Percentiles rank a stretch among this genome's conserved stretches.
phyloP scores from a whole-genome alignment of 202 grass and related monocot genomes.

The Eragrostis tef region DNA sequence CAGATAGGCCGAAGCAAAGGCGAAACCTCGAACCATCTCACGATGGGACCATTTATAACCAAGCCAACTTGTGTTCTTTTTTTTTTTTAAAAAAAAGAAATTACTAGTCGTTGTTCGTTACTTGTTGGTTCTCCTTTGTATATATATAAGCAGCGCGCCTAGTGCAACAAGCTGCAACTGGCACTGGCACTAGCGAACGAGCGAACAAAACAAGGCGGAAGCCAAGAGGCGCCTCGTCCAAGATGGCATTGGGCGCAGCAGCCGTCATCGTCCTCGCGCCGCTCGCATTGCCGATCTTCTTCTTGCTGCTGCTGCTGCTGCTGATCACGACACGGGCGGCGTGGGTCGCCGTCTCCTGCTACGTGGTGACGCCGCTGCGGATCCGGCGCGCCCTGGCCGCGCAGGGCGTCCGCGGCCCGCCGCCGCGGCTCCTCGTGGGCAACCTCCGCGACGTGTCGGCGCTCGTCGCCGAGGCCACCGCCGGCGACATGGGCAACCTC shows the following conservation, averaged over 20 bases:
- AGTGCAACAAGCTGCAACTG: constrained; percentile 36
- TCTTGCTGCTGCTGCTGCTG: constrained; percentile 29
- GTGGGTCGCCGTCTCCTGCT: constrained; percentile 71
- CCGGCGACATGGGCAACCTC: constrained; percentile 63
- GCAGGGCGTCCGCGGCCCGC: constrained; percentile 68
- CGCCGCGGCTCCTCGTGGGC: constrained; percentile 59
- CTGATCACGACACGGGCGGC: constrained; percentile 43
- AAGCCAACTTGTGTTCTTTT: not conserved
- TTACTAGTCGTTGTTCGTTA: not conserved
- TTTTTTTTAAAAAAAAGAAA: not conserved
- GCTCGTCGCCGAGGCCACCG: constrained; percentile 62
- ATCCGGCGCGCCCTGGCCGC: constrained; percentile 59
- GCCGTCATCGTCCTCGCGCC: not conserved
- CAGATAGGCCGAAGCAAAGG: not conserved
- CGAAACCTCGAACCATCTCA: not conserved
- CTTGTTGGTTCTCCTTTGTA: too few species aligned
- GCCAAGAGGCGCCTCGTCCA: not conserved
- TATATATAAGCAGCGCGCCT: not conserved
- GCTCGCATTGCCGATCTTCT: constrained; percentile 45
- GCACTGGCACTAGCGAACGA: constrained; percentile 14
- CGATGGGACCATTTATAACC: not conserved
- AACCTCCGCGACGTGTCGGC: constrained; percentile 73
- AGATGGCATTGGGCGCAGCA: constrained; percentile 21
- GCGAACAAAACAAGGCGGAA: constrained; percentile 12
- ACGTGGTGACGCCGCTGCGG: constrained; percentile 63